Evolutionary conservation across 768 basidiomycete species (phyloP).

Genomic region (Boletus rex-veris): DNA sequence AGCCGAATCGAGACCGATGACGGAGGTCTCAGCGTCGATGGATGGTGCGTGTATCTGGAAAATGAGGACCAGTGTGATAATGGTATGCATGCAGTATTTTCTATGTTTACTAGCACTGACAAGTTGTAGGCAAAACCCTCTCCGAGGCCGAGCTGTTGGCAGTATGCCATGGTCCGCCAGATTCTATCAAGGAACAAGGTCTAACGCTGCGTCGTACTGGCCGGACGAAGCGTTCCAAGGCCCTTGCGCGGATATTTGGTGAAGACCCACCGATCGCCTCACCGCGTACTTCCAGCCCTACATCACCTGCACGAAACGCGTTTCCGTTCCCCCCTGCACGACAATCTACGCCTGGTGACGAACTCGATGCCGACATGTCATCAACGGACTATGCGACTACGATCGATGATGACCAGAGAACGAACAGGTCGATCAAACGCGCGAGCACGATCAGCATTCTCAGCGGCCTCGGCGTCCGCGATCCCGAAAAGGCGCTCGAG

Average conservation of each 20-base stretch:
- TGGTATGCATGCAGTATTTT: conserved; percentile 36
- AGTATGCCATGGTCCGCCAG: conserved; percentile 78
- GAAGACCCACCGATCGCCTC: conserved; percentile 36
- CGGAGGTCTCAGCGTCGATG: conserved; percentile 77
- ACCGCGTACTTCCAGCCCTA: conserved; percentile 34
- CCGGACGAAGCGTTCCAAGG: conserved; percentile 39
- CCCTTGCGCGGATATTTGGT: conserved; percentile 46
- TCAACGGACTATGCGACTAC: conserved; percentile 32
- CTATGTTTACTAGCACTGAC: neutral
- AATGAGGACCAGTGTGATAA: conserved; percentile 48
- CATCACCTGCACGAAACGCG: conserved; percentile 24
- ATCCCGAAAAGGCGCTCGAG: conserved; percentile 66
- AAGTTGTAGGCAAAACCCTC: conserved; percentile 58
- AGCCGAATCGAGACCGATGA: conserved; percentile 67
- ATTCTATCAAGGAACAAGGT: conserved; percentile 76
- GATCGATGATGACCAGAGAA: conserved; percentile 26
- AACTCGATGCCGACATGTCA: conserved; percentile 34
- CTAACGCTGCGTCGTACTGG: conserved; percentile 65
- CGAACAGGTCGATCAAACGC: conserved; percentile 52
- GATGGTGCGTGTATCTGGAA: conserved; percentile 85
- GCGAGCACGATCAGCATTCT: conserved; percentile 94
- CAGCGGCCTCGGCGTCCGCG: conserved; percentile 86
- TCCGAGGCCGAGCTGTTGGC: conserved; percentile 77
- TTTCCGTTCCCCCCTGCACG: conserved; percentile 13
- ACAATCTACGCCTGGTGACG: conserved; percentile 31